A percentile compares a stretch with the other conserved stretches of the same genome.
Conservation (phyloP, 2,329 filamentous ascomycete species). For the Claviceps sorghi region DNA sequence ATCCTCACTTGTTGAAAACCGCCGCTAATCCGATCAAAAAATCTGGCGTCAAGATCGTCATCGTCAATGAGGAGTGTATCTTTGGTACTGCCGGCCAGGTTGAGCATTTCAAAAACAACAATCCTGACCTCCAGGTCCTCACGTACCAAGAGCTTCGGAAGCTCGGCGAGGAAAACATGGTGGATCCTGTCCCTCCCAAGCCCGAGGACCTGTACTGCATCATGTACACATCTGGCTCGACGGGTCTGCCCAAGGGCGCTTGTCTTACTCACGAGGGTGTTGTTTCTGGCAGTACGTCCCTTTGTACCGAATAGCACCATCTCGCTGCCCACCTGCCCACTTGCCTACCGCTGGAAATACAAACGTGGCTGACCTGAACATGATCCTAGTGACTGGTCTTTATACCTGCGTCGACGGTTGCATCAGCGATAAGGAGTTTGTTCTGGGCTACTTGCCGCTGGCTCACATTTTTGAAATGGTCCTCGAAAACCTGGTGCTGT, state of each 20-base stretch:
- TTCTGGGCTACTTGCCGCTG: slow-evolving; percentile 84
- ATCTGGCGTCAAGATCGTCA: slow-evolving; percentile 41
- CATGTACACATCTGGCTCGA: slow-evolving; percentile 81
- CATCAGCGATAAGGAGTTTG: slow-evolving; percentile 60
- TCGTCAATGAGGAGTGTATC: slow-evolving; percentile 46
- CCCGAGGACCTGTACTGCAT: slow-evolving; percentile 70
- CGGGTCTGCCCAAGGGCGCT: slow-evolving; percentile 78
- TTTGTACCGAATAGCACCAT: not conserved
- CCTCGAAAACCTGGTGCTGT: slow-evolving; percentile 81
- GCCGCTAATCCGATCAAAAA: slow-evolving; percentile 41
- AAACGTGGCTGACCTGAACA: not conserved
- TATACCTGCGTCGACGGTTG: slow-evolving; percentile 62
- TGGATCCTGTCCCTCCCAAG: slow-evolving; percentile 55
- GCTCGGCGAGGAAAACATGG: slow-evolving; percentile 51
- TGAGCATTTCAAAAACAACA: slow-evolving; percentile 39
- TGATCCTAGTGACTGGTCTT: slow-evolving; percentile 56
- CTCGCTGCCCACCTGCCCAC: too few relatives aligned
- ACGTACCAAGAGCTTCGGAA: slow-evolving; percentile 40
- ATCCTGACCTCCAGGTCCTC: slow-evolving; percentile 38
- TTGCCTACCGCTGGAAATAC: not conserved
- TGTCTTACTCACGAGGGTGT: slow-evolving; percentile 69
- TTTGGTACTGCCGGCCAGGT: slow-evolving; percentile 37
- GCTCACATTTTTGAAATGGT: slow-evolving; percentile 95
- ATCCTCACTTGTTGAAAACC: slow-evolving; percentile 60
- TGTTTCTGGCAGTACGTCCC: slow-evolving; percentile 47